Evolutionary conservation across 768 basidiomycete species (phyloP).

Genomic region (Xerocomus brunneocitrinus): DNA sequence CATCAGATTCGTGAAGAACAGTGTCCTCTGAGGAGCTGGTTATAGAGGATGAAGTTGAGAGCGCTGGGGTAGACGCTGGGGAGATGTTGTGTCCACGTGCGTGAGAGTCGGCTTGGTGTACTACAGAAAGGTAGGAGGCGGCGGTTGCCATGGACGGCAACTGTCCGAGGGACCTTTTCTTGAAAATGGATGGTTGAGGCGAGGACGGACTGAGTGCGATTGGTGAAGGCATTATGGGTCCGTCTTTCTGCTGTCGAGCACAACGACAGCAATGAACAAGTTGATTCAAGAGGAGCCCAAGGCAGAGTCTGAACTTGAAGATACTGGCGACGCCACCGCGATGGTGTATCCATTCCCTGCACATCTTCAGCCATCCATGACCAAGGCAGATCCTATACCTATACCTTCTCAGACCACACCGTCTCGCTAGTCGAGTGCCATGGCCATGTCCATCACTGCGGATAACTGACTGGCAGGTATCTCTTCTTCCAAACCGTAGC

Average conservation of each 20-base stretch:
- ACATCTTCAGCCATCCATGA: conserved; percentile 21
- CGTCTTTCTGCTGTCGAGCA: conserved; percentile 3
- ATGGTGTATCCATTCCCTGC: conserved; percentile 23
- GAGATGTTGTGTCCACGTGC: conserved; percentile 41
- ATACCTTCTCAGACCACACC: conserved; percentile 24
- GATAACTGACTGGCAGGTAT: conserved; percentile 22
- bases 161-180: conserved; percentile 38
- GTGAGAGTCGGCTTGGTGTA: no score
- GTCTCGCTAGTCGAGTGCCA: conserved; percentile 24
- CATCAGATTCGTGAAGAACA: conserved; percentile 51
- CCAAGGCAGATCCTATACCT: conserved; percentile 23
- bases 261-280: conserved; percentile 2
- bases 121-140: no score
- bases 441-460: conserved; percentile 26
- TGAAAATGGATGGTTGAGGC: conserved; percentile 54
- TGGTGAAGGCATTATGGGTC: conserved; percentile 46
- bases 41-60: conserved; percentile 70
- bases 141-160: not conserved
- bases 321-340: conserved; percentile 1
- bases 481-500: conserved; percentile 20
- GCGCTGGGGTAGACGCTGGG: conserved; percentile 62
- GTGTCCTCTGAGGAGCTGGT: conserved; percentile 69
- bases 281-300: conserved; percentile 19
- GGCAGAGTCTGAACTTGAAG: conserved; percentile 24
- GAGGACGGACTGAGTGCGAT: conserved; percentile 57